These are phyloP conservation scores for Monosporozyma aerobia DNA, from an alignment of 805 yeast species.

Conservation along the genomic window DNA sequence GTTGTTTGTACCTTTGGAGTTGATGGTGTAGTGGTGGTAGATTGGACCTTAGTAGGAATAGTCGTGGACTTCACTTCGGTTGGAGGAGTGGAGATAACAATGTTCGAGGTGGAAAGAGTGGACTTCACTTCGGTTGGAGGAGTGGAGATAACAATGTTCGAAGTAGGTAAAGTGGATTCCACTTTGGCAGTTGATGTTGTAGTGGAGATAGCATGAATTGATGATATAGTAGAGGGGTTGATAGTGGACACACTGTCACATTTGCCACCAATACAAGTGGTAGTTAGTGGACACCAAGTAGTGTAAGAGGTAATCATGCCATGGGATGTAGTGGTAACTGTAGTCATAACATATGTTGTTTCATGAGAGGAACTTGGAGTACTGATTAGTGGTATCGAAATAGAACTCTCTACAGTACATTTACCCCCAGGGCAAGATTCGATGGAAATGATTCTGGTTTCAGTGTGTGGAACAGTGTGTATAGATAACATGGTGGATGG, in stretches of 20 bases:
- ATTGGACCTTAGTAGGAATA: background rate
- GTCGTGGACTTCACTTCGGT: background rate
- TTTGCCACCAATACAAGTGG: background rate
- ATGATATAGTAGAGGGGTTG: constrained; percentile 8
- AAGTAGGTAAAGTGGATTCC: background rate
- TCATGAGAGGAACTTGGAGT: constrained; percentile 1
- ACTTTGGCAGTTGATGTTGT: background rate
- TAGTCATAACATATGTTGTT: constrained; percentile 4
- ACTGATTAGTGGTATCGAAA: background rate
- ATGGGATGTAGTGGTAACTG: constrained; percentile 15
- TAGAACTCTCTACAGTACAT: background rate
- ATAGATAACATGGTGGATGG: background rate
- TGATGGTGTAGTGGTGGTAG: background rate
- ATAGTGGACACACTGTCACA: background rate
- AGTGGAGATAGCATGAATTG: constrained; percentile 15
- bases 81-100: background rate
- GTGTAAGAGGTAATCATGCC: constrained; percentile 24
- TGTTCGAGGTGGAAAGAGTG: background rate
- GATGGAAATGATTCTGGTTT: background rate
- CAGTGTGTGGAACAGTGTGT: background rate
- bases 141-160: background rate
- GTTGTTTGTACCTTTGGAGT: background rate
- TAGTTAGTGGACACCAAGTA: constrained; percentile 21
- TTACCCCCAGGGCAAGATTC: constrained; percentile 7
- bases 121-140: background rate